Conservation (phyloP, 1,139 yeast species). For the Kurtzmaniella quercitrusa region DNA sequence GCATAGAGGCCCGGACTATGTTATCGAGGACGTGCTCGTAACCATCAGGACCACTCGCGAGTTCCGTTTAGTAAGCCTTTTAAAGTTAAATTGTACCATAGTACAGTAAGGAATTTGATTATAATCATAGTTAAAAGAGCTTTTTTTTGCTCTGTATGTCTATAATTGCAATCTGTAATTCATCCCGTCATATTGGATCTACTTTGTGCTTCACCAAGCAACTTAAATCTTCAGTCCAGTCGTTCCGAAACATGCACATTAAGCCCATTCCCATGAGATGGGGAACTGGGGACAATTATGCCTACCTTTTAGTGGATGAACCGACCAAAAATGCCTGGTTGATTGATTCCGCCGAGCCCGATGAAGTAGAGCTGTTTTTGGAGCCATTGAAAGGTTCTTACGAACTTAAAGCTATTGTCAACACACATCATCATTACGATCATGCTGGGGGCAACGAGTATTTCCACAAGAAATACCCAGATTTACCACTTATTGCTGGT, state of each 20-base stretch:
- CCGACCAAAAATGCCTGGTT: slow-evolving; percentile 70
- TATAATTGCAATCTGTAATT: too few relatives aligned
- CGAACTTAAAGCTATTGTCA: slow-evolving; percentile 70
- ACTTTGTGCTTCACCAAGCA: background rate
- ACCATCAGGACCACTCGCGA: too few relatives aligned
- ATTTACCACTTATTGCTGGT: slow-evolving; percentile 81
- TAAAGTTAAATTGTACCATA: too few relatives aligned
- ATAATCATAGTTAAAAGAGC: too few relatives aligned
- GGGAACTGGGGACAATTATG: slow-evolving; percentile 90
- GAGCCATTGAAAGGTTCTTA: slow-evolving; percentile 22
- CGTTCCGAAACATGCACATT: slow-evolving; percentile 65
- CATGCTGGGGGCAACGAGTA: slow-evolving; percentile 85
- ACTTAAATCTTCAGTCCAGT: background rate
- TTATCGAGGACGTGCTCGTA: too few relatives aligned
- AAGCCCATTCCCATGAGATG: slow-evolving; percentile 88
- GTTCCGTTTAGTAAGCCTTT: too few relatives aligned
- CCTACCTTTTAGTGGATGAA: slow-evolving; percentile 73
- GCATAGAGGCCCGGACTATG: too few relatives aligned
- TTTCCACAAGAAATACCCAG: slow-evolving; percentile 40
- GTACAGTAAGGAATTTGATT: too few relatives aligned
- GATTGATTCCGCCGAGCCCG: slow-evolving; percentile 89
- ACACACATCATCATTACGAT: slow-evolving; percentile 94
- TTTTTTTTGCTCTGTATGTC: too few relatives aligned
- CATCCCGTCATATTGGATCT: background rate
- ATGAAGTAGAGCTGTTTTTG: slow-evolving; percentile 40